These are phyloP conservation scores for Cladophialophora psammophila DNA, from an alignment of 2,329 filamentous ascomycete species.

Conservation along the genomic window DNA sequence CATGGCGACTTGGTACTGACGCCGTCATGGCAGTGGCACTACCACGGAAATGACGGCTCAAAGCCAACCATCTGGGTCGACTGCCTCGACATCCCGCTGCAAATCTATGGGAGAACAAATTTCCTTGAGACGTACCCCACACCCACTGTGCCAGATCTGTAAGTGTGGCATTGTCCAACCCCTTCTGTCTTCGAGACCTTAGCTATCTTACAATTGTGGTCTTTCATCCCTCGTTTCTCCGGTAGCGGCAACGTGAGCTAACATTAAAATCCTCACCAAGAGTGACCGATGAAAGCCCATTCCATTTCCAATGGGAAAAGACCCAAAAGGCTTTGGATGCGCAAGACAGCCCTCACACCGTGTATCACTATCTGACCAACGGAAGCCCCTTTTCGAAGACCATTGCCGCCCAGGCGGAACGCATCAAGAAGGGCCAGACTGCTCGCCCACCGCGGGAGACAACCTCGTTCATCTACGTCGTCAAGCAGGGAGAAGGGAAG, in stretches of 20 bases:
- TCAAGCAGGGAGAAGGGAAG: conserved; percentile 56
- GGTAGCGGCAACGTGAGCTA: no score
- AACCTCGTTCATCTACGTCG: conserved; percentile 61
- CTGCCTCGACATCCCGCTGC: conserved; percentile 61
- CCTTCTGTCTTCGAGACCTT: no score
- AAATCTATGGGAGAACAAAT: conserved; percentile 48
- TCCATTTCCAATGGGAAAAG: conserved; percentile 58
- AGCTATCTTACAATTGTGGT: no score
- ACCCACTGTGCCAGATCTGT: no score
- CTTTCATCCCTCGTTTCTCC: no score
- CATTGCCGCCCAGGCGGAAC: conserved; percentile 57
- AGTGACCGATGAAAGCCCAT: no score
- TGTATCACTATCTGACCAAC: conserved; percentile 45
- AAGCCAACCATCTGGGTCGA: conserved; percentile 66
- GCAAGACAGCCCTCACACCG: conserved; percentile 40
- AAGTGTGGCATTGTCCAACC: no score
- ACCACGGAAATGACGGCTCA: conserved; percentile 64
- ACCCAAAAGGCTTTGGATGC: conserved; percentile 54
- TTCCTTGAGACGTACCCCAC: conserved; percentile 59
- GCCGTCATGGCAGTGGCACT: conserved; percentile 66
- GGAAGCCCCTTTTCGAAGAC: conserved; percentile 46
- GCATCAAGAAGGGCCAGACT: conserved; percentile 48
- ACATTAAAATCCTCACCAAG: no score
- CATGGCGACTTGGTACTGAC: conserved; percentile 65
- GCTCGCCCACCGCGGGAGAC: conserved; percentile 57